Evolutionary conservation across 208 protist species (phyloP).

Genomic region (Ichthyophonus hoferi): DNA sequence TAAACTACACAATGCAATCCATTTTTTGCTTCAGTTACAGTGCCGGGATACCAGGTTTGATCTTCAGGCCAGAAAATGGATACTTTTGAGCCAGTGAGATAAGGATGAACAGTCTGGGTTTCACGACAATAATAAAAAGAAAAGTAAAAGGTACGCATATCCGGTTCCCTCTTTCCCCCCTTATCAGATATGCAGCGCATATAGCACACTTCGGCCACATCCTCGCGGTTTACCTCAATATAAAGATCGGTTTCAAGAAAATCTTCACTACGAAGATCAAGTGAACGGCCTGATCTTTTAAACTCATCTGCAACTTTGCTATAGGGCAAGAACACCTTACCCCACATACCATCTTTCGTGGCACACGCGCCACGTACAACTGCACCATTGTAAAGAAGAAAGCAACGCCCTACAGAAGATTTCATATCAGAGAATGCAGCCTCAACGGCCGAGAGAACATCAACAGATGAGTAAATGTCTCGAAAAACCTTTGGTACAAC

Average conservation of each 20-base stretch:
- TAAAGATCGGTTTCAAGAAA: conserved; percentile 18
- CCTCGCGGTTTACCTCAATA: neutral
- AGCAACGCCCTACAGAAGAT: neutral
- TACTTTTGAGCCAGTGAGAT: neutral
- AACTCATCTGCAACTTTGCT: neutral
- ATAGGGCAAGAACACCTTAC: neutral
- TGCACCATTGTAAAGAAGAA: conserved; percentile 8
- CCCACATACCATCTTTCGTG: neutral
- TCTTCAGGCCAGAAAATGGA: neutral
- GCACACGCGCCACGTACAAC: neutral
- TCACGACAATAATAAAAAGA: neutral
- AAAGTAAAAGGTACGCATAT: neutral
- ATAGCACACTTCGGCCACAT: neutral
- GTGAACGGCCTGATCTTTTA: neutral
- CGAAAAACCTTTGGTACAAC: neutral
- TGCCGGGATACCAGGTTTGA: conserved; percentile 8
- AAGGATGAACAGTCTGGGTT: neutral
- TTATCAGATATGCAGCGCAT: neutral
- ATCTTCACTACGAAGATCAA: neutral
- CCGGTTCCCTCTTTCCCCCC: neutral
- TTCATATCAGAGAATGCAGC: neutral
- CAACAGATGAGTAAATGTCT: conserved; percentile 1
- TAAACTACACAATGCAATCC: conserved; percentile 2
- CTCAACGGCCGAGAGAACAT: neutral
- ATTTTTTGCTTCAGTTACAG: neutral